Evolutionary conservation across 306 rosid genomes (phyloP).

Genomic region (Lathyrus sativus): DNA sequence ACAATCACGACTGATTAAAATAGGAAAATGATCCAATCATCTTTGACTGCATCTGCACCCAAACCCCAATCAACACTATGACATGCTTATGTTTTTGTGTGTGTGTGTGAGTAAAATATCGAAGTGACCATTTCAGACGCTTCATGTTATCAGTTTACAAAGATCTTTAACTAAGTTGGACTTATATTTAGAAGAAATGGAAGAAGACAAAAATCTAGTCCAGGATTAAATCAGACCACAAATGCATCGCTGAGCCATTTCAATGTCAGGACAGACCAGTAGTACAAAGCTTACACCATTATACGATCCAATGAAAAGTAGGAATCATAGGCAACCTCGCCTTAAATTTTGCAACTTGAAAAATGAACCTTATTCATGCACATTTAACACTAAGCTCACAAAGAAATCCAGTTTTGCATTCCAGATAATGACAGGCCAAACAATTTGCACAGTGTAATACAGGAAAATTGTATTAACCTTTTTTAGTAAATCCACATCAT

Average conservation of each 20-base stretch:
- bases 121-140: conserved; percentile 2
- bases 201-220: not conserved
- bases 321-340: not conserved
- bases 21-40: not conserved
- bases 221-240: not conserved
- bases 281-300: not conserved
- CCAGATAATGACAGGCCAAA: not conserved
- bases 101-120: not conserved
- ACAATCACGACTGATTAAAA: conserved; percentile 2
- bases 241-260: not conserved
- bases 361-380: conserved; percentile 9
- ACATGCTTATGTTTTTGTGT: conserved; percentile 12
- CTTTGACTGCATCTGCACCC: conserved; percentile 19
- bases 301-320: not conserved
- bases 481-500: conserved; percentile 61
- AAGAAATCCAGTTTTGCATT: conserved; percentile 14
- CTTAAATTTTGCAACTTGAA: not conserved
- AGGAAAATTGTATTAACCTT: conserved; percentile 63
- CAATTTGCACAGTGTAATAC: no score
- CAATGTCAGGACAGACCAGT: not conserved
- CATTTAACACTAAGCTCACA: not conserved
- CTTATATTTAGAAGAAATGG: not conserved
- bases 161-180: not conserved
- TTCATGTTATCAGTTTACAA: conserved; percentile 3
- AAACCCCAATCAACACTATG: conserved; percentile 23